Conservation (phyloP, 179 eudicot species). For the Beta corolliflora region DNA sequence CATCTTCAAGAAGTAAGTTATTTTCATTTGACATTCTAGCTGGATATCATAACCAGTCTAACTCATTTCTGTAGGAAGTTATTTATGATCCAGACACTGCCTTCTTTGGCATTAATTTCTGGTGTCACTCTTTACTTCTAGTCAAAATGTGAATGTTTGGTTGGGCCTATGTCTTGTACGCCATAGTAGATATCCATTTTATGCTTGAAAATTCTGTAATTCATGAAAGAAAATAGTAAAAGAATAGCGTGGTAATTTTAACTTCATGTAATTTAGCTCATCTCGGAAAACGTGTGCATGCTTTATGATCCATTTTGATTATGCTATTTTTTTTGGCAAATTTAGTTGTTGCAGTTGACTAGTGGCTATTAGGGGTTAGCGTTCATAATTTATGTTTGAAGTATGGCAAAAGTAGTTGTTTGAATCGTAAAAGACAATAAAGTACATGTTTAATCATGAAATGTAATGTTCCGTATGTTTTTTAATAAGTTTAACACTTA, state of each 20-base stretch:
- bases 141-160: not conserved
- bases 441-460: too few relatives aligned
- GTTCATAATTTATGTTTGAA: too few relatives aligned
- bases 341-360: too few relatives aligned
- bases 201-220: not conserved
- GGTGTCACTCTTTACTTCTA: not conserved
- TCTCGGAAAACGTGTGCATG: not conserved
- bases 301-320: too few relatives aligned
- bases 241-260: not conserved
- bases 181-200: not conserved
- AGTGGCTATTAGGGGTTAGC: too few relatives aligned
- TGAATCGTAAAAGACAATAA: too few relatives aligned
- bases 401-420: too few relatives aligned
- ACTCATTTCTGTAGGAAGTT: not conserved
- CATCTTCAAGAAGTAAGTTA: constrained; percentile 88
- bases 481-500: too few relatives aligned
- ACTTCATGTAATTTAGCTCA: not conserved
- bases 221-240: too few relatives aligned
- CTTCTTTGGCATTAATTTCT: not conserved
- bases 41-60: not conserved
- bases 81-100: not conserved
- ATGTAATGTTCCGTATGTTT: too few relatives aligned
- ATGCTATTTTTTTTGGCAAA: too few relatives aligned
- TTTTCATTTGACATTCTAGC: constrained; percentile 15
- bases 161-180: not conserved